Evolutionary conservation across 2,329 filamentous ascomycete genomes (phyloP).

Genomic region (Fusarium sulawesiense): DNA sequence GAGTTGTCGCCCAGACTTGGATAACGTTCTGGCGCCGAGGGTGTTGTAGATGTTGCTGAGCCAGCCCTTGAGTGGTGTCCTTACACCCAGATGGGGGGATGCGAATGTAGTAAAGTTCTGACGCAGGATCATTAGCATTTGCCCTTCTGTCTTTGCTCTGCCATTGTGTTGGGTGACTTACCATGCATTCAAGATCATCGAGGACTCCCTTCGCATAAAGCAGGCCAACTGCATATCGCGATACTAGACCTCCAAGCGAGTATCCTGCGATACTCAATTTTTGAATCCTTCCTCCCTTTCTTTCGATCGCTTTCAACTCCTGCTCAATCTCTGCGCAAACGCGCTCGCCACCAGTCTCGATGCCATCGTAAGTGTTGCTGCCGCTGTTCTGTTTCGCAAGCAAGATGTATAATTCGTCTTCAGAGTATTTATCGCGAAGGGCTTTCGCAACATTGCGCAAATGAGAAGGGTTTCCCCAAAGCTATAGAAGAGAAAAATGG

Average conservation of each 20-base stretch:
- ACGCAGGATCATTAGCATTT: slow-evolving; percentile 22
- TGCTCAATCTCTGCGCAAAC: slow-evolving; percentile 76
- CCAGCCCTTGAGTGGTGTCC: slow-evolving; percentile 74
- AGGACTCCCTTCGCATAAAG: slow-evolving; percentile 84
- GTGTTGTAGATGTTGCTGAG: slow-evolving; percentile 80
- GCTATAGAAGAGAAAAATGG: slow-evolving; percentile 51
- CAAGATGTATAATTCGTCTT: slow-evolving; percentile 75
- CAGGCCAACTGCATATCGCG: slow-evolving; percentile 87
- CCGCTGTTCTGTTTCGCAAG: slow-evolving; percentile 79
- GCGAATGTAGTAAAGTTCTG: slow-evolving; percentile 95
- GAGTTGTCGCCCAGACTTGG: slow-evolving; percentile 85
- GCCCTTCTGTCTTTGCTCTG: background rate
- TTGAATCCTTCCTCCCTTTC: slow-evolving; percentile 75
- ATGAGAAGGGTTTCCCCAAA: slow-evolving; percentile 85
- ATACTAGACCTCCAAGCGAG: slow-evolving; percentile 87
- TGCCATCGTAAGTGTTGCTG: slow-evolving; percentile 77
- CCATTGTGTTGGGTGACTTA: slow-evolving; percentile 48
- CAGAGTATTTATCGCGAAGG: slow-evolving; percentile 69
- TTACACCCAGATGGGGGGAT: slow-evolving; percentile 82
- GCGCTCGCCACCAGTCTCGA: slow-evolving; percentile 75
- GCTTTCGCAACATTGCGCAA: slow-evolving; percentile 74
- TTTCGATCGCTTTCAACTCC: slow-evolving; percentile 66
- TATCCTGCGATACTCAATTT: slow-evolving; percentile 92
- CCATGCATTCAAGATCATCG: slow-evolving; percentile 81
- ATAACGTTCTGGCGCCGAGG: slow-evolving; percentile 83